Evolutionary conservation across 345 rosid genomes (phyloP), one percentile per base, ranked within the genome.

Genomic region (Leavenworthia alabamica): DNA sequence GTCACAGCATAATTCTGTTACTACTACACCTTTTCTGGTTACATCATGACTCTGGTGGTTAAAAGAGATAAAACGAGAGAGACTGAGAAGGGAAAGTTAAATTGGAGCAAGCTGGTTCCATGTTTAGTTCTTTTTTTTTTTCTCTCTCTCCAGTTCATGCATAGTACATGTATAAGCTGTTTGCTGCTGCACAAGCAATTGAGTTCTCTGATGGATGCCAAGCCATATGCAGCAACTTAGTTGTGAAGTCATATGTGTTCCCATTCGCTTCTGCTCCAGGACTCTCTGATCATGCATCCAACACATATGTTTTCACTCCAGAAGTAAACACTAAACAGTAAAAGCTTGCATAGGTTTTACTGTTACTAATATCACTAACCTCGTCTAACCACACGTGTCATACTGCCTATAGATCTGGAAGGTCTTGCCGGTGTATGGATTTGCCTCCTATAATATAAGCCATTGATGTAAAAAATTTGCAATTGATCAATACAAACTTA

Each of bases 151-250:
- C 61, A n/a, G 58, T 66, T 80, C 79, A 93, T 52, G 96, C 97
- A 75, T 82, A 93, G 76, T 93, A 93, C 99, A 93, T 87, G 86
- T 93, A 93, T 87, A 93, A 77, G 84, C 99, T 93, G 84, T 93
- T 93, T 72, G 97, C 92, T 60, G 99, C 99, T 39, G 99, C 99
- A 78, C 99, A 93, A 71, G 99, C 99, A 31, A 90, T 84, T 10
- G 99, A 83, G 67, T 90, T 90, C 74, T 93, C 97, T 0, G 86
- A 76, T 11, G 99, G 99, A 70, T 93, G 99, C 99, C 99, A 93
- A 7, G 97, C 96, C 67, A 94, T 77, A 78, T 94, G 99, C 62
- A 90, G 92, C 83, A 94, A 73, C 81, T 94, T 94, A 19, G 97
- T 77, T 0, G 90, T 81, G 79, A 85, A 86, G 74, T 90, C 97